These are phyloP conservation scores for Phytophthora uliginosa DNA, from an alignment of 352 stramenopile species.

Conservation along the genomic window DNA sequence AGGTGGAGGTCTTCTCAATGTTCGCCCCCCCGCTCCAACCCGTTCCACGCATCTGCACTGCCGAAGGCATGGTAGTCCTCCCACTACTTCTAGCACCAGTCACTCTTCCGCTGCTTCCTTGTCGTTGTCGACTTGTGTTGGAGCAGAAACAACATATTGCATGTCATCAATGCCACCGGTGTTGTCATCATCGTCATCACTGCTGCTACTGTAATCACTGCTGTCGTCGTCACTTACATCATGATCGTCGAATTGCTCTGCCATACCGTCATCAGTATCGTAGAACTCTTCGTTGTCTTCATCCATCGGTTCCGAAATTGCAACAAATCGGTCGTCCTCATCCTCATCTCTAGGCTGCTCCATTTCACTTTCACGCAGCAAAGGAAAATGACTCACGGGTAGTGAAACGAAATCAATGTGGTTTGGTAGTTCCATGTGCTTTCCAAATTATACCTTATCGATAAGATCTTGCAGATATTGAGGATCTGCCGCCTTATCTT, in stretches of 20 bases:
- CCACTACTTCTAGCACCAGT: not conserved
- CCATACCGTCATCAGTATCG: not conserved
- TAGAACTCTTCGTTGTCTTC: not conserved
- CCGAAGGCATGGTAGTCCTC: not conserved
- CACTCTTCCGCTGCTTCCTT: not conserved
- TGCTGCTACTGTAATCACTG: not conserved
- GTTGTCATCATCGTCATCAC: not conserved
- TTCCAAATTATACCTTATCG: not conserved
- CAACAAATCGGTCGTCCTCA: not conserved
- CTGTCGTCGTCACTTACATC: not conserved
- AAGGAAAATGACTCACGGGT: not conserved
- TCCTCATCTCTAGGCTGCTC: not conserved
- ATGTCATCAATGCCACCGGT: not conserved
- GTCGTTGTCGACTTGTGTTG: not conserved
- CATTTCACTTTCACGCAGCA: not conserved
- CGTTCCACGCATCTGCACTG: not conserved
- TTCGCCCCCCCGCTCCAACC: not conserved
- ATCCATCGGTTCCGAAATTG: not conserved
- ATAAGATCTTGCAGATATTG: not conserved
- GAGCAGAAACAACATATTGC: not conserved
- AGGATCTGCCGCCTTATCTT: not conserved
- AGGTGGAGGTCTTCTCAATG: not conserved
- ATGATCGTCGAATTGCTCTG: not conserved
- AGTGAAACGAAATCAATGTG: not conserved
- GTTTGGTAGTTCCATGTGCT: not conserved